Base-by-base conservation (phyloP, 805 yeast species). In the Starmera amethionina region DNA sequence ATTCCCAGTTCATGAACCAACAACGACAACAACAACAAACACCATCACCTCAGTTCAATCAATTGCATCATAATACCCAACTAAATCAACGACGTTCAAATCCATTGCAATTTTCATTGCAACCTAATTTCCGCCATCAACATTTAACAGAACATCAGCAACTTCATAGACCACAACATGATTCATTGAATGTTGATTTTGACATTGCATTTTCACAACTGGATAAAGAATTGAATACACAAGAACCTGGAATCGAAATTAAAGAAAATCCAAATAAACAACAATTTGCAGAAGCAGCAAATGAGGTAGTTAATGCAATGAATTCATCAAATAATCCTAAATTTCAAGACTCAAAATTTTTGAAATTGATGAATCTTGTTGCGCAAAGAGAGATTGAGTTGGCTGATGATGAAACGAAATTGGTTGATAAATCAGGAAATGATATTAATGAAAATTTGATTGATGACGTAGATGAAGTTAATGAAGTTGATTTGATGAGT, bases 251-350 rank as follows among this genome's bases (percentile, higher is more conserved):
- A 12, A 15, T 8, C 19, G 12, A 36, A 5, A 6, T 13, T 3
- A 18, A 36, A 18, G 28, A 31, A n/a, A 35, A 28, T 29, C 36
- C 39, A 11, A 37, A 42, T 22, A 49, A 52, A 30, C 40, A 43
- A 19, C 44, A 46, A 10, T 51, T 55, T 37, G 44, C 51, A 39
- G 41, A 47, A 22, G 54, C 56, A n/a, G 59, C 59, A 2, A 41
- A 46, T 37, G 46, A 54, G 30, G 51, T 55, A 27, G 48, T 51
- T 2, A 42, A 51, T 16, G 58, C 46, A 13, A 55, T 55, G 58
- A 35, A 41, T 12, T 34, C 50, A 9, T 30, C 45, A 0, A 39
- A 40, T 1, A 41, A 49, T 16, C 34, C 30, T 2, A 55, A 55
- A 40, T 55, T 55, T 34, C 46, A 52, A 33, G 48, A 55, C 19